phyloP scores from a whole-genome alignment of 805 yeast genomes.

The Yamadazyma tumulicola region DNA sequence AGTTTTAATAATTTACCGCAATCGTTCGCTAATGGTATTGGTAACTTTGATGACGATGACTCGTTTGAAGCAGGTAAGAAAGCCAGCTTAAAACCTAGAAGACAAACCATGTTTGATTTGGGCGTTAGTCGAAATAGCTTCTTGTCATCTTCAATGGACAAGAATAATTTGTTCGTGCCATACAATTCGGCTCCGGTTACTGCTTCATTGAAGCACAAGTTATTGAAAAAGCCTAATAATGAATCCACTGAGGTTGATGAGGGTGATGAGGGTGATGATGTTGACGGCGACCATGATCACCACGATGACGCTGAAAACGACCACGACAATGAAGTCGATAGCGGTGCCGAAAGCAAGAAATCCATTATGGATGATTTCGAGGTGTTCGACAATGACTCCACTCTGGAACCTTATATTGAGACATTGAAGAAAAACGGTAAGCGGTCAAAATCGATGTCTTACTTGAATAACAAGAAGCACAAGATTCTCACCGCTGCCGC shows the following conservation, averaged over 20 bases:
- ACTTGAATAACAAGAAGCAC: conserved; percentile 49
- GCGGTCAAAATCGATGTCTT: conserved; percentile 65
- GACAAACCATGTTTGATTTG: conserved; percentile 53
- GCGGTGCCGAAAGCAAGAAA: conserved; percentile 10
- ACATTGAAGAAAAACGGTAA: conserved; percentile 45
- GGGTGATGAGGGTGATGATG: conserved; percentile 3
- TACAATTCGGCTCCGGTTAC: conserved; percentile 77
- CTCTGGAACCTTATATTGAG: conserved; percentile 33
- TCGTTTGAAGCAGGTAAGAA: conserved; percentile 35
- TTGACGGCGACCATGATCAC: conserved; percentile 2
- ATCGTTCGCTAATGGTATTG: background rate
- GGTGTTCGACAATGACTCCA: conserved; percentile 37
- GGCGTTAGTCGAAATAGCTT: conserved; percentile 44
- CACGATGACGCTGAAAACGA: conserved; percentile 5
- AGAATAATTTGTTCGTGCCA: conserved; percentile 55
- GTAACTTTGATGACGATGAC: conserved; percentile 16
- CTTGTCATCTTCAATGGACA: conserved; percentile 30
- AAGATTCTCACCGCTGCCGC: conserved; percentile 69
- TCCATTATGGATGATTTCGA: conserved; percentile 48
- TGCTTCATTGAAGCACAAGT: conserved; percentile 47
- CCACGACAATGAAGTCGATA: conserved; percentile 4
- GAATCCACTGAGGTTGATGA: conserved; percentile 2
- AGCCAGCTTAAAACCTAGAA: conserved; percentile 37
- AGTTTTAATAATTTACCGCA: no score
- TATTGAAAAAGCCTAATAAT: conserved; percentile 1